Percentiles rank a stretch among this genome's conserved stretches.
Conservation (phyloP, 164 flowering plant species). For the Pachysandra terminalis region DNA sequence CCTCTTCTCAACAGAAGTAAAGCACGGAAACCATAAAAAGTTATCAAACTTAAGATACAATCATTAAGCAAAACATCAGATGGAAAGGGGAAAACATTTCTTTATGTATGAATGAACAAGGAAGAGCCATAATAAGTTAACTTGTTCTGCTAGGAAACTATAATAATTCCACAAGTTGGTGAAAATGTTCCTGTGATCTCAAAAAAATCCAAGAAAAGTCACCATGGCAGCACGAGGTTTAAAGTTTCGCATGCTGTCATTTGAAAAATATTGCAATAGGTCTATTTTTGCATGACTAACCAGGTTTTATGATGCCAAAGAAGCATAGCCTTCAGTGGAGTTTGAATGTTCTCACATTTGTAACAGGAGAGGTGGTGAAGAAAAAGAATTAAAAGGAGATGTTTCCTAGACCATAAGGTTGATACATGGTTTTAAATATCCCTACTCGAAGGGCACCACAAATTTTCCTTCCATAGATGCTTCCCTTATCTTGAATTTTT, state of each 20-base stretch:
- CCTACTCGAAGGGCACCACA: too few relatives aligned
- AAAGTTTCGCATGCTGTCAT: neutral
- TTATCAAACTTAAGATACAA: neutral
- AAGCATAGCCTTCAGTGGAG: neutral
- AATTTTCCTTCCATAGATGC: too few relatives aligned
- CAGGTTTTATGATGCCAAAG: neutral
- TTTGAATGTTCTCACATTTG: neutral
- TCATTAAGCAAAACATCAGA: neutral
- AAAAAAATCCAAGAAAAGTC: neutral
- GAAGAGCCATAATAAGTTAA: neutral
- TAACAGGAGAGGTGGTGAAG: too few relatives aligned
- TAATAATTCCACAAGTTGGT: neutral
- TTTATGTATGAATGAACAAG: neutral
- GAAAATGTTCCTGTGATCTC: neutral
- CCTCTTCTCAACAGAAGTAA: neutral
- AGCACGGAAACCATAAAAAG: too few relatives aligned
- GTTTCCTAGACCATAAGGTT: too few relatives aligned
- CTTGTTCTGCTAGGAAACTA: neutral
- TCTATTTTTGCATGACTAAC: neutral
- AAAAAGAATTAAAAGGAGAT: too few relatives aligned
- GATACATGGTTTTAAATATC: too few relatives aligned
- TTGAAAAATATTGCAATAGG: neutral
- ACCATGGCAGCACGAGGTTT: neutral
- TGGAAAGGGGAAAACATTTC: neutral
- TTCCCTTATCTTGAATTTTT: too few relatives aligned